These are phyloP conservation scores for Tulasnella sp. DNA, from an alignment of 768 basidiomycete genomes.

Conservation along the genomic window DNA sequence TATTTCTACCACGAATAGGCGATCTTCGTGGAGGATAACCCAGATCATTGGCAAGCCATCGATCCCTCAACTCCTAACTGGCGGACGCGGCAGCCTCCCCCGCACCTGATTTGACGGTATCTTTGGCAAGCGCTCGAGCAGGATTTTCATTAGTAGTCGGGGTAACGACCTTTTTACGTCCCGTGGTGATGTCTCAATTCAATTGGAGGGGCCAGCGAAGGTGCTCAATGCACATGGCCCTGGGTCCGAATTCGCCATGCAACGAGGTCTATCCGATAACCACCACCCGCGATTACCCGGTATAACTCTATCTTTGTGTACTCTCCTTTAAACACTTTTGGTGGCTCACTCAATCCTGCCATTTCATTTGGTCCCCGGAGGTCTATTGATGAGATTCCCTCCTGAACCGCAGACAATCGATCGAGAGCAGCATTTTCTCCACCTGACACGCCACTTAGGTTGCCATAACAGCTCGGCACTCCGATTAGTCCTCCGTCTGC, in stretches of 20 bases:
- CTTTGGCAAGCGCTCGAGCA: neutral
- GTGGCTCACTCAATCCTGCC: neutral
- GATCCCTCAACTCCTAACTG: neutral
- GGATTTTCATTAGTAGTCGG: no score
- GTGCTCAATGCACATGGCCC: neutral
- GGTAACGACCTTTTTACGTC: neutral
- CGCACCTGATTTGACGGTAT: neutral
- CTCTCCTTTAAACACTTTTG: neutral
- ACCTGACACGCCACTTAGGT: neutral
- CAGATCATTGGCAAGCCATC: neutral
- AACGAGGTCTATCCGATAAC: neutral
- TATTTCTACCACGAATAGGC: no score
- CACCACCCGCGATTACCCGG: neutral
- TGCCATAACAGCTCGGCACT: neutral
- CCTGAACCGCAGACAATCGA: neutral
- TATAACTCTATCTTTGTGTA: neutral
- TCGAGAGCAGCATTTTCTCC: neutral
- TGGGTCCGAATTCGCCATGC: neutral
- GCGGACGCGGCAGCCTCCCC: no score
- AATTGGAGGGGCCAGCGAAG: neutral
- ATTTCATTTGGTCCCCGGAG: neutral
- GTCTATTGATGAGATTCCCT: neutral
- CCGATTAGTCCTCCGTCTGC: neutral
- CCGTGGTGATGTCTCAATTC: neutral
- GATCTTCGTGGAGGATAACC: neutral